Evolutionary conservation across 177 flowering plant genomes (phyloP), one percentile per base, ranked within the genome.

Genomic region (Vitis hybrid): DNA sequence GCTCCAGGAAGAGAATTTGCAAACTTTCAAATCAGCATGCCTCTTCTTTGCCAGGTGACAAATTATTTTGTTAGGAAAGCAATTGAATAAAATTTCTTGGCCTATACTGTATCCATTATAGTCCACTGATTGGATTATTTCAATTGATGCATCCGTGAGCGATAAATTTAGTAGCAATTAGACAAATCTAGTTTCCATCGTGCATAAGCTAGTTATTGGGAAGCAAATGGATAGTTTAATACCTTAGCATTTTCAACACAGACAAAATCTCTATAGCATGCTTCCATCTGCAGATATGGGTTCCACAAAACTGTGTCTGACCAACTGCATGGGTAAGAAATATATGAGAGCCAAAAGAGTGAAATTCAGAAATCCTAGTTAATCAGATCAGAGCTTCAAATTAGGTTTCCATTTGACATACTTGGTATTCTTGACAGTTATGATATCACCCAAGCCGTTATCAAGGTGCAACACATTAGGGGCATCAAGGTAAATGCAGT

Each of bases 231-330:
- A 26, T 13, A 12, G 30, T 21, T 21, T 4, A 69, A 57, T 80
- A 92, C 99, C 99, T 92, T 80, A 5, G 97, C 97, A 83, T 94
- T 92, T 76, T 94, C 99, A 49, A 94, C 97, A 57, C 99, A 94
- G 49, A 94, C 97, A 81, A 94, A 94, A 78, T 94, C 97, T 76
- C 63, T 85, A 76, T 90, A 94, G 79, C 89, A 89, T 66, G 91
- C 86, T 80, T 92, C 97, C 99, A 94, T 92, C 68, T 77, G 82
- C 73, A 85, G 56, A 81, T 94, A 78, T 30, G 97, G 99, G 72
- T 92, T 94, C 97, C 99, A 94, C 66, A 94, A 65, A 60, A 94
- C 99, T 64, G 92, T 83, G 83, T 94, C 99, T 51, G 94, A 77
- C 99, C 97, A 94, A 77, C 99, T 94, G 85, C 81, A 78, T 7